Base-by-base conservation (phyloP, 2,329 filamentous ascomycete species). In the Passalora sequoiae region DNA sequence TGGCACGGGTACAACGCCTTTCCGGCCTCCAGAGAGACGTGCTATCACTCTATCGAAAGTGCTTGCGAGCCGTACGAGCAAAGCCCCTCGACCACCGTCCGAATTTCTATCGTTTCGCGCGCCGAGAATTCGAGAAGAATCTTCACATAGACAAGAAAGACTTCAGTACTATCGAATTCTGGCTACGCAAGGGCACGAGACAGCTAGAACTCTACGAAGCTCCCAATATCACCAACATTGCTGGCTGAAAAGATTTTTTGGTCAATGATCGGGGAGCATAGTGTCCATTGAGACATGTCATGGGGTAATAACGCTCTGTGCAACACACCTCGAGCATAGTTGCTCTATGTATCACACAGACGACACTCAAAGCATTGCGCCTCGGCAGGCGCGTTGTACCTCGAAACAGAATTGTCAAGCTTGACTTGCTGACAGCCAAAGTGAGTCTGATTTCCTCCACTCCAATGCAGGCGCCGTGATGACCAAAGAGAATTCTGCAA, bases 1-100 rank as follows among this genome's bases (percentile, higher is more conserved):
- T 65, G 61, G 52, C 60, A 16, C 76, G 80, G 57, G 35, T 21
- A 4, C 10, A 27, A 13, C 42, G 42, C 9, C 72, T 89, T 19
- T 94, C 89, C 6, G 92, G 92, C 25, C 73, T 97, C n/a, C 91
- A 97, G 64, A 83, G 79, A 58, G 88, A 95, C 60, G 91, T 96
- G 3, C 67, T 97, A 39, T 75, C 81, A 24, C 77, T 98, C 10
- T 98, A 97, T 65, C 81, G 91, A 46, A 78, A 81, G 61, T 97
- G 91, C 59, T 71, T 98, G 19, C 80, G 89, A 47, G 86, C 86
- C 60, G 81, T 84, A 46, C 79, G 83, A 47, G 83, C 81, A 60
- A 97, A 98, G 66, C 88, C 89, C 38, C 63, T 69, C 57, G 41
- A 45, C 2, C 53, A 45, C 6, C 54, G 60, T 10, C 49, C 54